phyloP scores from a whole-genome alignment of 805 yeast species.

The Hanseniaspora lindneri region DNA sequence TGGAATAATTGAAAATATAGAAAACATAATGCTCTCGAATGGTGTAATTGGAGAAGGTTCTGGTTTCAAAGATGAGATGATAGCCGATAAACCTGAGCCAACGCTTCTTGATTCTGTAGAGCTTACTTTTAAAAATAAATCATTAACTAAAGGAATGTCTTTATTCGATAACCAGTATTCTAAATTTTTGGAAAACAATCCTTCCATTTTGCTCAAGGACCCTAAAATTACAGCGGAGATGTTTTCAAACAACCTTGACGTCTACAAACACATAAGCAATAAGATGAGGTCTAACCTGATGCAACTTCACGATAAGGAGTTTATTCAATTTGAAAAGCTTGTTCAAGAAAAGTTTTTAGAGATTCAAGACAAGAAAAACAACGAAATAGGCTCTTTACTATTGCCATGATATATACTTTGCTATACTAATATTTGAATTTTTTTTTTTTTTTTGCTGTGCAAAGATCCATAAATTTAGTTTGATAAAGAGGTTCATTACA shows the following conservation, averaged over 20 bases:
- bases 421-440: no score
- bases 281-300: neutral
- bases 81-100: no score
- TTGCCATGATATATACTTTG: no score
- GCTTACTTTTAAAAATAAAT: conserved; percentile 8
- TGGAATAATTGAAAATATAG: conserved; percentile 14
- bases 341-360: neutral
- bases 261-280: neutral
- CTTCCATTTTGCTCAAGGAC: conserved; percentile 6
- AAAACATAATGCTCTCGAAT: conserved; percentile 11
- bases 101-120: neutral
- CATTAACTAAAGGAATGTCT: conserved; percentile 5
- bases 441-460: no score
- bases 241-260: conserved; percentile 9
- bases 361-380: neutral
- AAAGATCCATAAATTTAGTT: no score
- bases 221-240: conserved; percentile 12
- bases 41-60: neutral
- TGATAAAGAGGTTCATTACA: no score
- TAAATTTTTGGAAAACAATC: conserved; percentile 9
- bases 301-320: conserved; percentile 6
- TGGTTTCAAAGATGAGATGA: neutral
- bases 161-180: neutral
- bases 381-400: neutral
- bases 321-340: conserved; percentile 2